Base-by-base conservation (phyloP, 2,329 filamentous ascomycete species). In the Epichloe uncinata region DNA sequence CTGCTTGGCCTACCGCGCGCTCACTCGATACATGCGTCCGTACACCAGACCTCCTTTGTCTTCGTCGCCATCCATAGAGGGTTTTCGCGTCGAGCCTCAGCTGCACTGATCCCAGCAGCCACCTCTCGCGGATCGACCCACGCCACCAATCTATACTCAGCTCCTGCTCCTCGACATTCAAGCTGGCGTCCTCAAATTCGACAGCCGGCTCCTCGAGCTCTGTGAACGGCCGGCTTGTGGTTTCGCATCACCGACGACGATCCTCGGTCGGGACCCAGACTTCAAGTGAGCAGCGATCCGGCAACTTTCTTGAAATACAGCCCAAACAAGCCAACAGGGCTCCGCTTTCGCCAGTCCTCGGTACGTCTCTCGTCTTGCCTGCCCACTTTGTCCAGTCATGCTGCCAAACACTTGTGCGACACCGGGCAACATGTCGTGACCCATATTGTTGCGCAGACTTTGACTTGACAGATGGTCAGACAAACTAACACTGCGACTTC, bases 151-250 rank as follows among this genome's bases (percentile, higher is more conserved):
- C 26, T 46, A 18, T 49, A 42, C 11, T 36, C 48, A 26, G 33
- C n/a, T 51, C 53, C 55, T 50, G 52, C 53, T 55, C 45, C 49
- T 47, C 47, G 54, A 53, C 56, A 57, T 54, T 57, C 66, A 74
- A 68, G 57, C 72, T 80, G 76, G 75, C 73, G 67, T 69, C 72
- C 58, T 63, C 68, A 68, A 70, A 66, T 55, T 63, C 67, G 56
- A 63, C 68, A 58, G 68, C 71, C 57, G 75, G 74, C 63, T 75
- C 77, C 53, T 78, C 77, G 66, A 69, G 66, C 64, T 75, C 75
- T 59, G 72, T 70, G 58, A 72, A 69, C 67, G 72, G 73, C 64
- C 66, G 69, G 57, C 69, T 73, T 53, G 60, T 63, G 50, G 67
- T 67, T 52, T 70, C 69, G 45, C 73, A 77, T 57, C 73, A 74